Percentiles rank a stretch among this genome's conserved stretches.
Conservation (phyloP, 2,329 filamentous ascomycete species). For the Ambrosiella xylebori region DNA sequence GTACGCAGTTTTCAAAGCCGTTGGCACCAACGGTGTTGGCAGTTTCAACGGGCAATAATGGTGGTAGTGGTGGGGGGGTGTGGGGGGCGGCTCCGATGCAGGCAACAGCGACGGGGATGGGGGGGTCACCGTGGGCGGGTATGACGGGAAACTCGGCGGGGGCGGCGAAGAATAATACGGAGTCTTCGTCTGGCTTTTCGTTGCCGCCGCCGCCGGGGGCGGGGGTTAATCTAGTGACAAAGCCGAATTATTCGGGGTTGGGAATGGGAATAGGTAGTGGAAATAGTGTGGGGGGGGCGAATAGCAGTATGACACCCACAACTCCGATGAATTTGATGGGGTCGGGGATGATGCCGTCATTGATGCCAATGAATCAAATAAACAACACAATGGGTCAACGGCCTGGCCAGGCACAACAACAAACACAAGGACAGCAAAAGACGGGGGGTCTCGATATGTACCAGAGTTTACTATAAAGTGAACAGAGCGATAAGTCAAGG, state of each 20-base stretch:
- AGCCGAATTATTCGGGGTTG: not conserved
- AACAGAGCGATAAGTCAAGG: no score
- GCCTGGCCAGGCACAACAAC: conserved; percentile 11
- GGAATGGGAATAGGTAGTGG: not conserved
- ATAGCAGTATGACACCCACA: not conserved
- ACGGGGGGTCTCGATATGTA: conserved; percentile 49
- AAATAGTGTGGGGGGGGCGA: not conserved
- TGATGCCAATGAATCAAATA: not conserved
- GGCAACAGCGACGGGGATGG: not conserved
- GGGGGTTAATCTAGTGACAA: not conserved
- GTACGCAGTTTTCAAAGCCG: conserved; percentile 47
- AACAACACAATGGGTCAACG: not conserved
- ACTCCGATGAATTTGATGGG: not conserved
- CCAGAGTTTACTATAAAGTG: conserved; percentile 42
- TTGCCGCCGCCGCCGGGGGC: conserved; percentile 8
- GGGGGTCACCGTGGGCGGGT: conserved; percentile 16
- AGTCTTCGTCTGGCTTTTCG: conserved; percentile 11
- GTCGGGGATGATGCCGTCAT: conserved; percentile 14
- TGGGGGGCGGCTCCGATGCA: conserved; percentile 12
- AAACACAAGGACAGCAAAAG: conserved; percentile 16
- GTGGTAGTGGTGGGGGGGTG: conserved; percentile 15
- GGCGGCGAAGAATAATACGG: conserved; percentile 6
- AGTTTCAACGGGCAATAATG: conserved; percentile 17
- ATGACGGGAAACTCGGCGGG: conserved; percentile 13
- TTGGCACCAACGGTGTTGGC: conserved; percentile 24